Evolutionary conservation across 2,329 filamentous ascomycete genomes (phyloP).

Genomic region (Hymenoscyphus linearis): DNA sequence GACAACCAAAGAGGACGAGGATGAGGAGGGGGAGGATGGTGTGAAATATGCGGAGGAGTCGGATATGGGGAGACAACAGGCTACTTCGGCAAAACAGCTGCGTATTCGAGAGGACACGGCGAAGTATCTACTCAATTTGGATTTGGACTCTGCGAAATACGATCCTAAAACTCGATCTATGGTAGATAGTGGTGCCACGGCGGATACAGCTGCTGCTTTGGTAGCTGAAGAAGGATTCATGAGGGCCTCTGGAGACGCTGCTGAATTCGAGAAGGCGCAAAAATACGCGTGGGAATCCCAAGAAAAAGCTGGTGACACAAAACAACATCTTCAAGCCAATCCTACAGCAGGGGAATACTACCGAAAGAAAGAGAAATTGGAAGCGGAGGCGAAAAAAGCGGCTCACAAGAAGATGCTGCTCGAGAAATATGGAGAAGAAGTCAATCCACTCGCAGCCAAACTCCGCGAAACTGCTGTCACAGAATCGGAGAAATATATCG

Average conservation of each 20-base stretch:
- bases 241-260: slow-evolving; percentile 81
- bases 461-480: slow-evolving; percentile 64
- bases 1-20: slow-evolving; percentile 44
- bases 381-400: slow-evolving; percentile 62
- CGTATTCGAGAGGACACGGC: slow-evolving; percentile 94
- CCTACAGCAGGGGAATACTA: slow-evolving; percentile 86
- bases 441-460: slow-evolving; percentile 52
- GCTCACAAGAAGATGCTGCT: slow-evolving; percentile 65
- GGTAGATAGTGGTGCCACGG: slow-evolving; percentile 76
- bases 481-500: slow-evolving; percentile 82
- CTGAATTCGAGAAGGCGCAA: slow-evolving; percentile 86
- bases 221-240: slow-evolving; percentile 94
- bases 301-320: slow-evolving; percentile 72
- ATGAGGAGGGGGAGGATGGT: slow-evolving; percentile 50
- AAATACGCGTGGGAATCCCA: slow-evolving; percentile 93
- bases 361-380: slow-evolving; percentile 73
- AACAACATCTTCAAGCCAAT: slow-evolving; percentile 89
- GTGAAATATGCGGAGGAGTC: slow-evolving; percentile 89
- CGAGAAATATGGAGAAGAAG: slow-evolving; percentile 76
- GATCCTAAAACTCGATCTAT: slow-evolving; percentile 93
- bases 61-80: slow-evolving; percentile 92
- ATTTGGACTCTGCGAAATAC: slow-evolving; percentile 94
- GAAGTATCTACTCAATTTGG: slow-evolving; percentile 91
- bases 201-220: slow-evolving; percentile 72
- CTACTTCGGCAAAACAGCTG: slow-evolving; percentile 83